phyloP scores from a whole-genome alignment of 2,329 filamentous ascomycete genomes.

The Xylariaceae sp. region DNA sequence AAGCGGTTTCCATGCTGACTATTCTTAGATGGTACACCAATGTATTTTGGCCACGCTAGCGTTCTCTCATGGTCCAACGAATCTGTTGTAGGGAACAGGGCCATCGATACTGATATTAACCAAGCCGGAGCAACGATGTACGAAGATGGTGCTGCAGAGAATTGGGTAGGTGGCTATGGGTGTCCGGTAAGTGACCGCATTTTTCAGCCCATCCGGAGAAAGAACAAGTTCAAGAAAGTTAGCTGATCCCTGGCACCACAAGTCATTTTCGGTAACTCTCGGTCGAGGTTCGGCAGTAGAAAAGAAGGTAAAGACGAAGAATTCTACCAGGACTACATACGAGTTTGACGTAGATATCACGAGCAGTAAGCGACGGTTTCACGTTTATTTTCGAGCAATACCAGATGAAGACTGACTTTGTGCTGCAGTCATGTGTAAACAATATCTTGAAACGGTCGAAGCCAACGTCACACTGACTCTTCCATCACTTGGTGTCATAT shows the following conservation, averaged over 20 bases:
- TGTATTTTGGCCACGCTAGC: conserved; percentile 12
- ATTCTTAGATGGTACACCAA: neutral
- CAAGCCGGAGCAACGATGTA: neutral
- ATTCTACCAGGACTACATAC: conserved; percentile 1
- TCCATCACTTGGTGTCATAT: conserved; percentile 11
- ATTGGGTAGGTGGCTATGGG: conserved; percentile 13
- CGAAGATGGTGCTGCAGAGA: neutral
- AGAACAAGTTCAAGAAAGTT: neutral
- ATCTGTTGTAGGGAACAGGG: conserved; percentile 2
- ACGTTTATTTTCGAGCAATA: too few species aligned
- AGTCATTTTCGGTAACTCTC: conserved; percentile 9
- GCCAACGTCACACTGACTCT: conserved; percentile 7
- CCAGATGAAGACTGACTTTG: too few species aligned
- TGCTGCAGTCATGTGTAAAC: conserved; percentile 4
- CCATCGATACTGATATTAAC: conserved; percentile 6
- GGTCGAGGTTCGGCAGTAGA: conserved; percentile 8
- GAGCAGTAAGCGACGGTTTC: neutral
- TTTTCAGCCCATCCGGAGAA: neutral
- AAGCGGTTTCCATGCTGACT: neutral
- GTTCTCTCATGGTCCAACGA: conserved; percentile 3
- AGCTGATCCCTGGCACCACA: neutral
- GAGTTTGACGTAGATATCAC: conserved; percentile 13
- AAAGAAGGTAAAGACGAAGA: neutral
- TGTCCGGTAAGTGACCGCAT: conserved; percentile 2
- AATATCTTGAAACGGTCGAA: conserved; percentile 6